phyloP scores from a whole-genome alignment of 192 early-diverging fungal species.

The Geranomyces variabilis region DNA sequence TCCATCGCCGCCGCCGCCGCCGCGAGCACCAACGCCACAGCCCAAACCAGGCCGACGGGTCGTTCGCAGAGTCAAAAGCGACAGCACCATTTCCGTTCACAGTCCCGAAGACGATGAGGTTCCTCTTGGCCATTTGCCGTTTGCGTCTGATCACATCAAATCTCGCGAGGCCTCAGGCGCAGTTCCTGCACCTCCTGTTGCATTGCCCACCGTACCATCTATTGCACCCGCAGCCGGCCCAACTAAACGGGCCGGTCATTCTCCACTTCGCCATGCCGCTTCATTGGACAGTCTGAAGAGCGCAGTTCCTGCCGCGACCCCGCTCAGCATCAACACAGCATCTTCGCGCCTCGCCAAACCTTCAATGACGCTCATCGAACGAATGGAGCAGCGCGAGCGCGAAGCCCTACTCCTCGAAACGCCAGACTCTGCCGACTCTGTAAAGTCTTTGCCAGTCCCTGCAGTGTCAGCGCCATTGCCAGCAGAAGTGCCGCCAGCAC shows the following conservation, averaged over 20 bases:
- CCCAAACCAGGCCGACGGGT: not conserved
- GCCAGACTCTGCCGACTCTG: too few relatives aligned
- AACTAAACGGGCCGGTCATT: not conserved
- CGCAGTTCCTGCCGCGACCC: not conserved
- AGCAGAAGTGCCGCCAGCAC: not conserved
- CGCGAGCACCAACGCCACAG: not conserved
- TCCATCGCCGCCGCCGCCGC: not conserved
- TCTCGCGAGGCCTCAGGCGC: not conserved
- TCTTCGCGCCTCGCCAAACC: conserved; percentile 4
- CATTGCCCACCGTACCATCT: not conserved
- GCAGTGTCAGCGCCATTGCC: too few relatives aligned
- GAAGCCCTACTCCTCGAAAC: not conserved
- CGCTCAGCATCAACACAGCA: not conserved
- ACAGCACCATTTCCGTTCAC: not conserved
- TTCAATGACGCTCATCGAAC: conserved; percentile 8
- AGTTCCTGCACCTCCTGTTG: not conserved
- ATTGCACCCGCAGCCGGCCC: not conserved
- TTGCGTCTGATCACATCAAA: not conserved
- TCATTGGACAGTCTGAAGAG: conserved; percentile 3
- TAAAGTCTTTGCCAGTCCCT: too few relatives aligned
- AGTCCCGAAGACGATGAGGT: conserved; percentile 8
- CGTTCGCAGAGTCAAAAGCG: conserved; percentile 3
- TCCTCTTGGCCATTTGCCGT: not conserved
- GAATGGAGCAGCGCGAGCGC: conserved; percentile 5
- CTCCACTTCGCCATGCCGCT: conserved; percentile 9